These are phyloP conservation scores for Filobasidium uniguttulatum DNA, from an alignment of 1,284 basidiomycete genomes.

Conservation along the genomic window DNA sequence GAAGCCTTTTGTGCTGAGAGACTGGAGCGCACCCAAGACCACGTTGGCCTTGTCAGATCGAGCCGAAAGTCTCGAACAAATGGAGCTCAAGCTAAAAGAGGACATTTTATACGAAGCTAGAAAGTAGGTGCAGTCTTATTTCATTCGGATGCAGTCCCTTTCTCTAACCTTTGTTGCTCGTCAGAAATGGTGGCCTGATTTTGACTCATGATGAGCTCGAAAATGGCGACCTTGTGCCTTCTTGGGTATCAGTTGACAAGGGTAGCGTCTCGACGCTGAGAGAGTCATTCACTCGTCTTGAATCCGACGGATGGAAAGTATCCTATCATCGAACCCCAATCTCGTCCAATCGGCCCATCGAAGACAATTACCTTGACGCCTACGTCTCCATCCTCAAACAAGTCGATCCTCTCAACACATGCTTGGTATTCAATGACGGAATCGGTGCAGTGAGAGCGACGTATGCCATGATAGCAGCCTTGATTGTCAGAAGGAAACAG, in stretches of 20 bases:
- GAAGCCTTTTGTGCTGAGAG: slow-evolving; percentile 86
- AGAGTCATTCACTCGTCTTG: slow-evolving; percentile 74
- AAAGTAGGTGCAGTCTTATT: slow-evolving; percentile 42
- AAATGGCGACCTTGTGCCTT: slow-evolving; percentile 72
- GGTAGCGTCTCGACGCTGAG: slow-evolving; percentile 72
- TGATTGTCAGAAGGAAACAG: slow-evolving; percentile 75
- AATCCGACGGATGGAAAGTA: slow-evolving; percentile 72
- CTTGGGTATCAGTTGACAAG: slow-evolving; percentile 85
- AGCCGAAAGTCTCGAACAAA: slow-evolving; percentile 87
- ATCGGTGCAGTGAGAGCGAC: slow-evolving; percentile 92
- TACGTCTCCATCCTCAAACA: slow-evolving; percentile 71
- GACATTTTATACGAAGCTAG: slow-evolving; percentile 85
- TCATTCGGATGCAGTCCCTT: background rate
- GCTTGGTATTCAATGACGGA: slow-evolving; percentile 90
- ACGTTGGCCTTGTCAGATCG: slow-evolving; percentile 77
- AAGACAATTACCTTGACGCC: slow-evolving; percentile 88
- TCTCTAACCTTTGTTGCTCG: background rate
- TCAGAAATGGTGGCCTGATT: slow-evolving; percentile 73
- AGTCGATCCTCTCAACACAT: slow-evolving; percentile 65
- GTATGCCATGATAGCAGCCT: slow-evolving; percentile 92
- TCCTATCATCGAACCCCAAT: slow-evolving; percentile 85
- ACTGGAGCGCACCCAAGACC: slow-evolving; percentile 68
- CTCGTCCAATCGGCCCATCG: slow-evolving; percentile 73
- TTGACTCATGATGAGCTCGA: slow-evolving; percentile 70
- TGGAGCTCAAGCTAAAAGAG: slow-evolving; percentile 76